phyloP scores from a whole-genome alignment of 495 filamentous ascomycete genomes.

The Hypoxylon subgilvum region DNA sequence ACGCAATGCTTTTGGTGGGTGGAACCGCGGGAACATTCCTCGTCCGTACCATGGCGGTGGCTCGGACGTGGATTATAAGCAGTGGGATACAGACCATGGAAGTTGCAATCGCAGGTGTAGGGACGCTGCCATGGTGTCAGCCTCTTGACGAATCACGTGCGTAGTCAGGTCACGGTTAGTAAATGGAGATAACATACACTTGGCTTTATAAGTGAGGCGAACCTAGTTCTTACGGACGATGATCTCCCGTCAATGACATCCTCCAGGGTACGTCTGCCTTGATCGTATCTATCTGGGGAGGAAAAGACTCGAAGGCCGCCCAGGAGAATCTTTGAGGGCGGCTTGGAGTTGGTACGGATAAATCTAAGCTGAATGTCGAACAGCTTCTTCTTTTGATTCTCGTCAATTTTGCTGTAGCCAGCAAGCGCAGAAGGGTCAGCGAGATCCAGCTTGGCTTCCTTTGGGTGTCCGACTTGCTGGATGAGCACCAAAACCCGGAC shows the following conservation, averaged over 20 bases:
- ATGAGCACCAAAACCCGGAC: slow-evolving; percentile 7
- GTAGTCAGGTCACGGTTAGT: not conserved
- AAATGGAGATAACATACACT: slow-evolving; percentile 2
- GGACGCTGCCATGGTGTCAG: slow-evolving; percentile 7
- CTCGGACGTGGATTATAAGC: slow-evolving; percentile 17
- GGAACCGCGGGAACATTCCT: slow-evolving; percentile 29
- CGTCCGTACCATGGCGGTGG: slow-evolving; percentile 27
- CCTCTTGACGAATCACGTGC: not conserved
- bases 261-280: slow-evolving; percentile 10
- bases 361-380: slow-evolving; percentile 29
- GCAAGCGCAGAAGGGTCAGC: slow-evolving; percentile 11
- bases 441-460: slow-evolving; percentile 7
- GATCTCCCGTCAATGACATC: slow-evolving; percentile 14
- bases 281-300: slow-evolving; percentile 13
- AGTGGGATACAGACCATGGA: slow-evolving; percentile 18
- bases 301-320: slow-evolving; percentile 11
- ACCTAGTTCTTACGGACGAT: no score
- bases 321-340: slow-evolving; percentile 1
- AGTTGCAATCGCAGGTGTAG: slow-evolving; percentile 28
- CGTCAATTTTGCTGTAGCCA: slow-evolving; percentile 9
- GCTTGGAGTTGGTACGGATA: not conserved
- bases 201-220: slow-evolving; percentile 1
- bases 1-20: slow-evolving; percentile 31
- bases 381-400: slow-evolving; percentile 19
- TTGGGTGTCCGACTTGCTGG: slow-evolving; percentile 23